A percentile compares a stretch with the other conserved stretches of the same genome.
phyloP scores from a whole-genome alignment of 1,284 basidiomycete species.

The Cutaneotrichosporon cavernicola region DNA sequence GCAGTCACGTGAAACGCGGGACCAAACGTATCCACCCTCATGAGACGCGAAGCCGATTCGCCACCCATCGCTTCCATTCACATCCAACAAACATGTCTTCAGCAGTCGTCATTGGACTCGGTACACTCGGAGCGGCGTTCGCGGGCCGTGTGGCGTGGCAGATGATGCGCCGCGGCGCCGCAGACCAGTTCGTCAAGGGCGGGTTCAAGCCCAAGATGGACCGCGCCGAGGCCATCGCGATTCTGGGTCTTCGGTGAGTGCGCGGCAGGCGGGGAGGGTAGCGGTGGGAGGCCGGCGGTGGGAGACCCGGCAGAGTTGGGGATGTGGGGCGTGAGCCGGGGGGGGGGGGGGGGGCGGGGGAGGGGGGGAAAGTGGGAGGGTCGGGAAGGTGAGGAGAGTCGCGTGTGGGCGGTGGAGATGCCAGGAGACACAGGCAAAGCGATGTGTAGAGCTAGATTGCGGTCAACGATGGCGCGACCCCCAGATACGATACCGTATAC shows the following conservation, averaged over 20 bases:
- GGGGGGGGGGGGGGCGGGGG: neutral
- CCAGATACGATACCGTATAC: too few species aligned
- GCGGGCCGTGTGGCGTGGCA: slow-evolving; percentile 65
- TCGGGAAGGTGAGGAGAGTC: neutral
- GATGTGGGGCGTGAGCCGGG: neutral
- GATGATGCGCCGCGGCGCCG: slow-evolving; percentile 59
- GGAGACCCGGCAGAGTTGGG: neutral
- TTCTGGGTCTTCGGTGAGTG: slow-evolving; percentile 86
- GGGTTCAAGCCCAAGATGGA: slow-evolving; percentile 98
- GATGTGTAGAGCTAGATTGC: too few species aligned
- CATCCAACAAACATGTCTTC: slow-evolving; percentile 55
- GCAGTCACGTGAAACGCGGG: neutral
- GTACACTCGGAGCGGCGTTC: slow-evolving; percentile 75
- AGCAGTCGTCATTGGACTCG: slow-evolving; percentile 71
- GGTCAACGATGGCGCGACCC: too few species aligned
- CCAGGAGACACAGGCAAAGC: too few species aligned
- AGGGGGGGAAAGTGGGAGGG: neutral
- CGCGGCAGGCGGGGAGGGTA: neutral
- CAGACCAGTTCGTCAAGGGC: slow-evolving; percentile 85
- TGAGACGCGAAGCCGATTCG: slow-evolving; percentile 4
- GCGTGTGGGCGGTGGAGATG: too few species aligned
- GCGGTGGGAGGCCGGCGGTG: neutral
- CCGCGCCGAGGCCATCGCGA: slow-evolving; percentile 82
- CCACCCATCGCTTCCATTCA: neutral
- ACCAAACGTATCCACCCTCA: neutral